These are phyloP conservation scores for Eucalyptus erythrocorys DNA, from an alignment of 345 rosid genomes.

Conservation along the genomic window DNA sequence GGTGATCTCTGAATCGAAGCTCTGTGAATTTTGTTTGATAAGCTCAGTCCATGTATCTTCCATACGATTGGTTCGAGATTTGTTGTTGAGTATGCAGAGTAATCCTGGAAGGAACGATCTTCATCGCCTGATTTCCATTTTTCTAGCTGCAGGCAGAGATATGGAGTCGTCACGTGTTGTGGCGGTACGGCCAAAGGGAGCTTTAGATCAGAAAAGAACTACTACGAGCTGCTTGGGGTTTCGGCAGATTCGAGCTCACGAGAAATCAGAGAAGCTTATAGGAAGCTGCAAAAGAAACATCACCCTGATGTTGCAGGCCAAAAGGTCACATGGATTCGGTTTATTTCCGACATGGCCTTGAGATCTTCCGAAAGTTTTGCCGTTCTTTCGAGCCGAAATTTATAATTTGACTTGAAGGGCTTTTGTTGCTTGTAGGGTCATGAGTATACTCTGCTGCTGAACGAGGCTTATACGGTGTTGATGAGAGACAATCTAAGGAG, in stretches of 20 bases:
- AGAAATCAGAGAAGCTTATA: conserved; percentile 43
- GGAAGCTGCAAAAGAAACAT: conserved; percentile 53
- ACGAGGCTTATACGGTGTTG: conserved; percentile 41
- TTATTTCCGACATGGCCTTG: neutral
- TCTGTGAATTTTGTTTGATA: neutral
- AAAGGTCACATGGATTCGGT: conserved; percentile 9
- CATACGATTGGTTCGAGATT: neutral
- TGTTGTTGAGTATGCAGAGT: neutral
- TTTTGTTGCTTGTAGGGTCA: conserved; percentile 14
- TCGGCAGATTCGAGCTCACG: conserved; percentile 20
- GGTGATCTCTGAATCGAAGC: neutral
- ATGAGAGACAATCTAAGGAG: conserved; percentile 24
- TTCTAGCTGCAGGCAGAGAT: neutral
- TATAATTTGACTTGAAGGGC: neutral
- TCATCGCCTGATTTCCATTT: neutral
- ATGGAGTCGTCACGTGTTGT: conserved; percentile 14
- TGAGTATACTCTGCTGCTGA: conserved; percentile 29
- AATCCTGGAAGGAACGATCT: neutral
- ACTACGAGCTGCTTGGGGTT: conserved; percentile 49
- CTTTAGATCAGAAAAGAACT: conserved; percentile 14
- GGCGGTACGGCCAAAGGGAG: neutral
- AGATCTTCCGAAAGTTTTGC: neutral
- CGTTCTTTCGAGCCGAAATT: neutral
- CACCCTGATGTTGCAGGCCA: conserved; percentile 62
- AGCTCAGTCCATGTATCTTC: neutral